Evolutionary conservation across 1,284 basidiomycete genomes (phyloP).

Genomic region (Exobasidium cylindrosporum): DNA sequence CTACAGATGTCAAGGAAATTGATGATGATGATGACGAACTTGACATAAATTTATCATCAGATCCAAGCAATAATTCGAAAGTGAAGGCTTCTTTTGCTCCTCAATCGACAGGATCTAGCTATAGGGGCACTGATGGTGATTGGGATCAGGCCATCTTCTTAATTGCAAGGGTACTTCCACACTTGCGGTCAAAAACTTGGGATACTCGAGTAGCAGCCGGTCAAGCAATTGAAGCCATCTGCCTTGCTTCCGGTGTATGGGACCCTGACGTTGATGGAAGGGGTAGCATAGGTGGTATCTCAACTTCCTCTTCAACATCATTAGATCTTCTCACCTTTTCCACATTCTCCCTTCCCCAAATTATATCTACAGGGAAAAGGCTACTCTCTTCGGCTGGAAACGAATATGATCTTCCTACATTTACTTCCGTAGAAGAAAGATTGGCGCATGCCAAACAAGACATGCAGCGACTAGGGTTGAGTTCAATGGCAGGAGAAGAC

Average conservation of each 20-base stretch:
- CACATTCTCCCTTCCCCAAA: conserved; percentile 65
- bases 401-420: conserved; percentile 64
- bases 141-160: conserved; percentile 61
- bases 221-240: conserved; percentile 79
- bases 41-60: not conserved
- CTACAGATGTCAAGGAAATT: not conserved
- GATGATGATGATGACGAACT: conserved; percentile 4
- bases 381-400: conserved; percentile 82
- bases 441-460: conserved; percentile 76
- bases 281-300: too few species aligned
- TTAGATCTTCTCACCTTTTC: conserved; percentile 35
- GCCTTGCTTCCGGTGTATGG: conserved; percentile 78
- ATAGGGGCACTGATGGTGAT: conserved; percentile 65
- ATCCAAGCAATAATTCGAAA: not conserved
- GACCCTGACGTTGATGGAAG: conserved; percentile 27
- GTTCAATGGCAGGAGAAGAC: conserved; percentile 78
- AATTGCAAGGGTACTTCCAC: conserved; percentile 71
- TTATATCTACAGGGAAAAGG: conserved; percentile 71
- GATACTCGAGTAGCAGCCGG: conserved; percentile 83
- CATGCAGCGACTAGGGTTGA: conserved; percentile 63
- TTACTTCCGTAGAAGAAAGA: conserved; percentile 59
- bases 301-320: not conserved
- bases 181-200: conserved; percentile 78
- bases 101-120: conserved; percentile 17
- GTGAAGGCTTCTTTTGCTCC: not conserved